Percentiles rank a stretch among this genome's conserved stretches.
phyloP scores from a whole-genome alignment of 805 yeast species.

The Zygoascus bituminiphila region DNA sequence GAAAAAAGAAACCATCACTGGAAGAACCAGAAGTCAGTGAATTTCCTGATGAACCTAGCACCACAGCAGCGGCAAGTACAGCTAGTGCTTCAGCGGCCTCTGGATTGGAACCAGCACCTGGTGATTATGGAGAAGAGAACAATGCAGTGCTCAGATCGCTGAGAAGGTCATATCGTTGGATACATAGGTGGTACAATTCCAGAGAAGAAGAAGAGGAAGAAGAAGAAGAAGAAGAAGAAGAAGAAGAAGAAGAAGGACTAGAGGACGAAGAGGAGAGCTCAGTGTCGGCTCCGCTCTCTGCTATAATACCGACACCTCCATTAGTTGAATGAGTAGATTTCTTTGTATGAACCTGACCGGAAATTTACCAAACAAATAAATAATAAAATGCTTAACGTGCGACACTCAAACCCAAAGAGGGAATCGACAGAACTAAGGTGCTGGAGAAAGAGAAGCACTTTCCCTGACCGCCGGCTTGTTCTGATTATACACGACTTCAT shows the following conservation, averaged over 20 bases:
- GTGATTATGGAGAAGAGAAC: slow-evolving; percentile 26
- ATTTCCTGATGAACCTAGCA: neutral
- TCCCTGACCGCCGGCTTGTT: neutral
- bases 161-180: slow-evolving; percentile 22
- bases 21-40: slow-evolving; percentile 11
- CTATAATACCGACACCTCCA: no score
- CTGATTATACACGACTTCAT: slow-evolving; percentile 5
- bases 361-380: no score
- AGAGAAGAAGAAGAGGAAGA: neutral
- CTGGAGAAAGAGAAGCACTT: neutral
- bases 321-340: no score
- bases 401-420: no score
- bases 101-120: slow-evolving; percentile 5
- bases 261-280: no score
- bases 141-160: slow-evolving; percentile 18
- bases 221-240: neutral
- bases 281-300: no score
- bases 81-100: neutral
- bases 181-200: slow-evolving; percentile 16
- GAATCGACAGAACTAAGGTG: no score
- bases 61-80: neutral
- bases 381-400: no score
- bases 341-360: no score
- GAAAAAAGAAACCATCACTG: slow-evolving; percentile 5
- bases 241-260: no score